Base-by-base conservation (phyloP, 805 yeast genomes). In the Nakazawaea holstii region DNA sequence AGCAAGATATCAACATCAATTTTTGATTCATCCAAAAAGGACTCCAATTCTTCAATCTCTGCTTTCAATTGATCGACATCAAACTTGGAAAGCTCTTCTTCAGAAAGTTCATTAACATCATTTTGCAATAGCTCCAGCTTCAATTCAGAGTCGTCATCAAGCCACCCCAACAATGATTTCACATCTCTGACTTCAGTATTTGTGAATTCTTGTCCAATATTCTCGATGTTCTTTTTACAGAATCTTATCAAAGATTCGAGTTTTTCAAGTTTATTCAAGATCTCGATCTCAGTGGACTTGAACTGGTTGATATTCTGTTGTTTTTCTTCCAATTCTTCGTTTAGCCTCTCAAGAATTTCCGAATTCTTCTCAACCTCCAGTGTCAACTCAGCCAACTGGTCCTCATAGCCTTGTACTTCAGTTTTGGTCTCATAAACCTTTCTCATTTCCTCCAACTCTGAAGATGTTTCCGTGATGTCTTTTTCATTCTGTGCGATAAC, bases 1-100 rank as follows among this genome's bases (percentile, higher is more conserved):
- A 78, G 79, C 41, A 92, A 68, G 2, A 87, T 77, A 48, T 85
- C 91, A 49, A 84, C 71, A 59, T 92, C 92, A 4, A 82, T 82
- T 48, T 73, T 74, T 7, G 81, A 76, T 13, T 72, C 71, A 4
- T 74, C 75, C 56, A 87, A 67, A 51, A 74, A 75, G 2, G 67
- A 70, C 53, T 85, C 83, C 14, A 88, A 60, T 31, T 66, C 69
- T 4, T 68, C 76, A 37, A 87, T 75, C 41, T 80, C 82, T 0
- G 59, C 59, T 43, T 76, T 74, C 27, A 87, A 60, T 5, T 58
- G 59, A 5, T 74, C 79, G 26, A 74, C 53, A 57, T 86, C 73
- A 17, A 82, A 51, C 0, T 61, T 60, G 1, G 63, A 59, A 3
- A 87, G 57, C 51, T 84, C 83, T 26, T 76, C 83, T 4, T 69